Conservation (phyloP, 208 protist species). For the Leishmania amazonensis region DNA sequence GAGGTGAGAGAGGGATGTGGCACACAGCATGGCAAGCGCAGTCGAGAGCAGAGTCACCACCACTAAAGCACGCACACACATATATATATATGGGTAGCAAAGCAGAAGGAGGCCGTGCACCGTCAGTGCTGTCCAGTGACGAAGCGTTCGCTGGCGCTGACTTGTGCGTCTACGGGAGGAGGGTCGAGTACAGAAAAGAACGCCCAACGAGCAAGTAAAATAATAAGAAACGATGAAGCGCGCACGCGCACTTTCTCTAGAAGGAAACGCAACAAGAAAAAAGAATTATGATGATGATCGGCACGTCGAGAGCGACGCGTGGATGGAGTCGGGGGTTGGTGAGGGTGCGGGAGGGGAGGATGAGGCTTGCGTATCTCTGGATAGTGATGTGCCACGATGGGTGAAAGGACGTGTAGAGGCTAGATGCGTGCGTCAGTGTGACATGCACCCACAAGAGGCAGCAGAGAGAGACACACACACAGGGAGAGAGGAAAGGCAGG, state of each 20-base stretch:
- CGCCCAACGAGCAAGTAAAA: not conserved
- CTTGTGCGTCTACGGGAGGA: not conserved
- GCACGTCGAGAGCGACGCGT: not conserved
- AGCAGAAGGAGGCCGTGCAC: too few species aligned
- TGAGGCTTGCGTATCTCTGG: not conserved
- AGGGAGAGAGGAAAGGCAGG: not conserved
- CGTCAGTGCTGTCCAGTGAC: too few species aligned
- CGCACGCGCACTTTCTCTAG: not conserved
- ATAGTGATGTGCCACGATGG: not conserved
- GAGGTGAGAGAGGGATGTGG: not conserved
- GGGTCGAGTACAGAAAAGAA: not conserved
- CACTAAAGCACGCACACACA: too few species aligned
- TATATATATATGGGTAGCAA: too few species aligned
- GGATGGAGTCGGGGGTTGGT: not conserved
- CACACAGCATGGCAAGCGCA: too few species aligned
- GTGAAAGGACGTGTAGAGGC: not conserved
- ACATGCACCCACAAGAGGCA: not conserved
- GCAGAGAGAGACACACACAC: not conserved
- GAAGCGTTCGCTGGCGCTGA: not conserved
- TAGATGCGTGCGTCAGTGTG: not conserved
- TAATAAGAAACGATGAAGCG: not conserved
- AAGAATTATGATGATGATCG: not conserved
- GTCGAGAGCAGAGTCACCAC: too few species aligned
- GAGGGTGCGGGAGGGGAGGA: not conserved
- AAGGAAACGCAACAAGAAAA: not conserved